Base-by-base conservation (phyloP, 345 rosid species). In the Acer yangbiense region DNA sequence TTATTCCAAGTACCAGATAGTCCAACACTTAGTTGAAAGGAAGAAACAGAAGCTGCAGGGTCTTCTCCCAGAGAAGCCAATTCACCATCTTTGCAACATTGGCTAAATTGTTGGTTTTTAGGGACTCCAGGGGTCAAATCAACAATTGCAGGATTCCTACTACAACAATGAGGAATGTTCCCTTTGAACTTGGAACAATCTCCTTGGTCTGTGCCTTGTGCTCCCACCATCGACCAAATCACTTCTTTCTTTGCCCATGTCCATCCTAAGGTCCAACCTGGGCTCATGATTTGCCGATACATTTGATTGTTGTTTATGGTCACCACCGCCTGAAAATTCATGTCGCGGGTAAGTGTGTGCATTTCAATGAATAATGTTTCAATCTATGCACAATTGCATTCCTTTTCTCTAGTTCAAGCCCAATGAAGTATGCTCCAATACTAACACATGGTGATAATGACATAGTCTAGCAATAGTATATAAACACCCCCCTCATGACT, bases 151-250 rank as follows among this genome's bases (percentile, higher is more conserved):
- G 87, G 87, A 35, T 39, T 65, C 70, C 69, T 76, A 81, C 55
- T 82, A 80, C 87, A 84, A 69, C 81, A 72, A 66, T 84, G 86
- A 21, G 89, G 84, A 43, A 86, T 78, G 71, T 80, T 80, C 52
- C 77, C 81, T 78, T 86, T 86, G 81, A 86, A 86, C 76, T 86
- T 84, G 80, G 87, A 86, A 55, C 86, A 86, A 64, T 86, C 86
- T 0, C 87, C 89, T 80, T 84, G 86, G 21, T 84, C 86, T 2
- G 71, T 74, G 66, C 86, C 81, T 72, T 86, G 83, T 52, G 86
- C 89, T 21, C 89, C 86, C 21, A 50, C 74, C 82, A 82, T 80
- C 21, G 83, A 65, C 89, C 84, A 82, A 50, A 86, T 86, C 29
- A 86, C 78, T 77, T 86, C 89, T 71, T 84, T 84, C 82, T 84